Evolutionary conservation across 768 basidiomycete species (phyloP).

Genomic region (Guyanaporus albipodus): DNA sequence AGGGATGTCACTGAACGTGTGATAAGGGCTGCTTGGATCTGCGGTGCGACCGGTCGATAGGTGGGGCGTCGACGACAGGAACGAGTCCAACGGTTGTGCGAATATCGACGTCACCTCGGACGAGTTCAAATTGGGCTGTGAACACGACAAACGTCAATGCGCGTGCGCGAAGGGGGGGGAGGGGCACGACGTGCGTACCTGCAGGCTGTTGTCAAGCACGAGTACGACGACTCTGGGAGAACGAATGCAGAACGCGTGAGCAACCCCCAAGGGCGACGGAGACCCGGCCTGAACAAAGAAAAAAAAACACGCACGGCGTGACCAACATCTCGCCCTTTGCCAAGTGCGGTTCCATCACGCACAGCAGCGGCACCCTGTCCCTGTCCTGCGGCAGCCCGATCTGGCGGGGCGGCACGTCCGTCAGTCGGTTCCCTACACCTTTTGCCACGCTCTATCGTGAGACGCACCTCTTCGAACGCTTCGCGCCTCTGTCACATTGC

Average conservation of each 20-base stretch:
- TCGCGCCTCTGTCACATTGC: conserved; percentile 64
- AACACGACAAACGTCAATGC: no score
- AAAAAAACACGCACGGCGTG: conserved; percentile 65
- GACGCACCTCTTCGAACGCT: conserved; percentile 81
- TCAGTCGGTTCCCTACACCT: no score
- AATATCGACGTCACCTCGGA: conserved; percentile 79
- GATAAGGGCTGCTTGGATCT: conserved; percentile 51
- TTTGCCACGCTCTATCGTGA: no score
- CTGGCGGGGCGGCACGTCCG: conserved; percentile 37
- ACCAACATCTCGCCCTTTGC: conserved; percentile 71
- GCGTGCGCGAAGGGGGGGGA: background rate
- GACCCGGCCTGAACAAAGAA: background rate
- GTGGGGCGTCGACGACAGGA: conserved; percentile 59
- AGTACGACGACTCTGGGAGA: conserved; percentile 72
- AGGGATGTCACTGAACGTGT: conserved; percentile 55
- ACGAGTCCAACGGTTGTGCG: conserved; percentile 77
- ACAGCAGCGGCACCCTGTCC: conserved; percentile 67
- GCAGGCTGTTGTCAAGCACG: conserved; percentile 72
- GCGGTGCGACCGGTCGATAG: conserved; percentile 52
- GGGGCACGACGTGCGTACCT: conserved; percentile 40
- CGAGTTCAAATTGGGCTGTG: conserved; percentile 73
- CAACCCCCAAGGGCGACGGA: no score
- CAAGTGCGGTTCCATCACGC: conserved; percentile 75
- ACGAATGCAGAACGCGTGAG: no score
- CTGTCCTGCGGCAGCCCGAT: conserved; percentile 78